Evolutionary conservation across 306 rosid species (phyloP), one percentile per base, ranked within the genome.

Genomic region (Biancaea sappan): DNA sequence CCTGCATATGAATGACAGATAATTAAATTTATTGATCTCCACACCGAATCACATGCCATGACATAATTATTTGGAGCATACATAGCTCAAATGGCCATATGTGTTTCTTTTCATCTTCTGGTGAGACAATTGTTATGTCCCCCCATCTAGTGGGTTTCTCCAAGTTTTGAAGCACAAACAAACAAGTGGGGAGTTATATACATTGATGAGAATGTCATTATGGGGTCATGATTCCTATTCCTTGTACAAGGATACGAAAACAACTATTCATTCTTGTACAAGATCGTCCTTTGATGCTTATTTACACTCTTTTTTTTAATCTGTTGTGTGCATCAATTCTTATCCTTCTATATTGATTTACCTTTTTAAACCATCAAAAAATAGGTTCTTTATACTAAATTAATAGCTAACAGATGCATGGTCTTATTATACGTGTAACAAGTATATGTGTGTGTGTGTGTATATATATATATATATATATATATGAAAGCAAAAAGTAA

Each of bases 181-280:
- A 74, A 44, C 9, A 13, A 10, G 10, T 21, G 54, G 31, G 25
- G 52, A 56, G 53, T 43, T 60, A 8, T 6, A 38, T 51, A 25
- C 24, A 18, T 69, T 61, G 28, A 48, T 56, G 50, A 70, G 40
- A 61, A 34, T 32, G 15, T 52, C 13, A 38, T 54, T 2, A 66
- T 66, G 41, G 16, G 26, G 7, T 59, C 64, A 70, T 62, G 14
- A 51, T 71, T 71, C 71, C 34, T 43, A 26, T 69, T 37, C n/a
- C 0, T 46, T 25, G 31, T 68, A 24, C 29, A 68, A 60, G 15
- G n/a, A n/a, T 43, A 46, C 31, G 51, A 54, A 31, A 32, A 57
- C 34, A 50, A 69, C 75, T 25, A 60, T 70, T 77, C 71, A 50
- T 57, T 34, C 5, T 77, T 66, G 75, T 56, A 68, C 75, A 11